Evolutionary conservation across 352 stramenopile genomes (phyloP).

Genomic region (Chrysophaeum taylorii): DNA sequence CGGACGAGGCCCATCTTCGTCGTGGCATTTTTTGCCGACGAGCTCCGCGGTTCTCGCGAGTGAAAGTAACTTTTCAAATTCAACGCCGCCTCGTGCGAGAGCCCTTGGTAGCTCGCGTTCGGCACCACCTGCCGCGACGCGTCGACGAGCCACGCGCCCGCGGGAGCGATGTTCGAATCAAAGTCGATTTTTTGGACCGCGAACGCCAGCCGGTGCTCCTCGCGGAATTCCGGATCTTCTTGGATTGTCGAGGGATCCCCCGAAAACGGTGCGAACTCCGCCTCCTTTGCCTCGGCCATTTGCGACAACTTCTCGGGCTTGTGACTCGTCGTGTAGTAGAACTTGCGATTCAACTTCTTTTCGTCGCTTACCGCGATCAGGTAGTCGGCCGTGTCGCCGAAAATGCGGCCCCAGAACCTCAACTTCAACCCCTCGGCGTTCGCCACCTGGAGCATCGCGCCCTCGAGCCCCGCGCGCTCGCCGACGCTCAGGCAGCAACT

Average conservation of each 20-base stretch:
- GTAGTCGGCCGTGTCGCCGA: slow-evolving; percentile 27
- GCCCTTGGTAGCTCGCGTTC: slow-evolving; percentile 28
- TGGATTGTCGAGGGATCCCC: slow-evolving; percentile 15
- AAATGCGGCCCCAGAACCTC: slow-evolving; percentile 33
- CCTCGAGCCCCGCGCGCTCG: slow-evolving; percentile 23
- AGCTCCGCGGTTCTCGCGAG: slow-evolving; percentile 22
- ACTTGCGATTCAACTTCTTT: slow-evolving; percentile 29
- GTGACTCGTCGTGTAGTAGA: slow-evolving; percentile 28
- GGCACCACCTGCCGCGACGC: slow-evolving; percentile 20
- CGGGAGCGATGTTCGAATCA: slow-evolving; percentile 25
- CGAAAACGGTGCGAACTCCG: slow-evolving; percentile 8
- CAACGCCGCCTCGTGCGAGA: slow-evolving; percentile 25
- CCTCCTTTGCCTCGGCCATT: slow-evolving; percentile 19
- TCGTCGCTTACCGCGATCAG: slow-evolving; percentile 17
- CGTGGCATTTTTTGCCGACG: neutral
- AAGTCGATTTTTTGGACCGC: slow-evolving; percentile 30
- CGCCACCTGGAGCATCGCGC: slow-evolving; percentile 23
- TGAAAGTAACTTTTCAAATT: slow-evolving; percentile 28
- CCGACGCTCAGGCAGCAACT: slow-evolving; percentile 11
- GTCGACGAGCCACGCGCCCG: slow-evolving; percentile 29
- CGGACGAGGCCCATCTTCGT: slow-evolving; percentile 27
- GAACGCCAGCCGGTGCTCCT: slow-evolving; percentile 30
- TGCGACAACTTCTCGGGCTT: slow-evolving; percentile 20
- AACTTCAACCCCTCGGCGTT: slow-evolving; percentile 23
- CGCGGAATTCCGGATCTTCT: slow-evolving; percentile 22